Evolutionary conservation across 2,329 filamentous ascomycete species (phyloP).

Genomic region (Diplodia sapinea): DNA sequence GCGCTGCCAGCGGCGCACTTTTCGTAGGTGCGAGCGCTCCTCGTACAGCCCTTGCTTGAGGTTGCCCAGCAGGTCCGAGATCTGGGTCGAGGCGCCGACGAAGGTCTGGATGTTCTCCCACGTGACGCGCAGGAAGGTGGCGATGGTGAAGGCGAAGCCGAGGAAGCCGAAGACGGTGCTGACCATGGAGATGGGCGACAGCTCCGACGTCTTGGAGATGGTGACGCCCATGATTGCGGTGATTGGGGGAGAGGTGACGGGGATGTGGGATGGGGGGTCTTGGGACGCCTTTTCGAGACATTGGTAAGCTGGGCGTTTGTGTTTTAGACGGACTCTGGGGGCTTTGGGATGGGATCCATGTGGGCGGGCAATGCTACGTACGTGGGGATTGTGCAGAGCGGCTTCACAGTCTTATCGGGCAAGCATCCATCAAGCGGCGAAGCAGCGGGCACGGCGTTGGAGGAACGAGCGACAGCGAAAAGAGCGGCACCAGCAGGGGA

Average conservation of each 20-base stretch:
- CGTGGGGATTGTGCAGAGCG: background rate
- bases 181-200: constrained; percentile 46
- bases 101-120: constrained; percentile 50
- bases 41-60: constrained; percentile 51
- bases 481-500: background rate
- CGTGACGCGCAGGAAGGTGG: constrained; percentile 51
- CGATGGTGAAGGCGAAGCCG: constrained; percentile 52
- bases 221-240: constrained; percentile 41
- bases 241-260: background rate
- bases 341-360: too few relatives aligned
- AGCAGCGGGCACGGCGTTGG: background rate
- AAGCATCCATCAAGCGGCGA: constrained; percentile 4
- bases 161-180: constrained; percentile 50
- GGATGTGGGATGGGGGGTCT: background rate
- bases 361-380: background rate
- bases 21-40: constrained; percentile 46
- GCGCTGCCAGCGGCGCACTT: constrained; percentile 36
- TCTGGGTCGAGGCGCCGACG: constrained; percentile 45
- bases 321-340: background rate
- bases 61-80: constrained; percentile 49
- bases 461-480: background rate
- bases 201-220: constrained; percentile 37
- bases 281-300: background rate
- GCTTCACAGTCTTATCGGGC: constrained; percentile 8
- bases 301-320: background rate